Evolutionary conservation across 2,329 filamentous ascomycete genomes (phyloP), one percentile per base, ranked within the genome.

Genomic region (Sarocladiaceae sp.): DNA sequence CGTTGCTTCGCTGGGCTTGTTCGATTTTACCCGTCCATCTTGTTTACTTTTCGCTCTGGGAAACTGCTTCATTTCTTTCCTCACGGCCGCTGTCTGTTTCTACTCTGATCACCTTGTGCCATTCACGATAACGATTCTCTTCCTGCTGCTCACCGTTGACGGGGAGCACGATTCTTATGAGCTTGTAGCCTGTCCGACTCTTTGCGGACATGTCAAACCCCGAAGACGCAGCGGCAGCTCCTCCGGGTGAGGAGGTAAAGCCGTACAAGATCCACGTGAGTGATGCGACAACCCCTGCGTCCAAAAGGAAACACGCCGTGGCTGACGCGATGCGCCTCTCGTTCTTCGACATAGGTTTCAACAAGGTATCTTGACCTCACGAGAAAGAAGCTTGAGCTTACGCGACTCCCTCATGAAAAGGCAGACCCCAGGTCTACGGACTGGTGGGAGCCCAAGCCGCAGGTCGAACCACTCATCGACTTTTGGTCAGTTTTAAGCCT

Each of bases 341-440:
- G 17, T 29, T 22, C 26, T 8, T 33, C n/a, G 3, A 22, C 26
- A 18, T 52, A 86, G 83, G 79, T 88, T 15, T 87, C 84, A 2
- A 79, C 77, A 52, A 82, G 79, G 59, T 88, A 88, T 64, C 73
- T 88, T 1, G 78, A 86, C 42, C 72, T 88, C 54, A 88, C 85
- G 5, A 77, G 72, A 61, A 78, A 82, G 63, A 89, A 88, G 64
- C 73, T 88, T 10, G 81, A 87, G 60, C 72, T 87, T 42, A 83
- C 83, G 20, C 73, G 85, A 53, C 66, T 88, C 26, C 85, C 85
- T 36, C 79, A 82, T 59, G 82, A 86, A 58, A 61, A 74, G 2
- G 67, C 71, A 7, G 63, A 76, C 8, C 70, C 76, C 2, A 73
- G 69, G 53, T 73, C 73, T 28, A 66, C 70, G 40, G 71, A 75